A percentile compares a stretch with the other conserved stretches of the same genome.
Evolutionary conservation across 257 asterid genomes (phyloP).

Genomic region (Solanum chilense): DNA sequence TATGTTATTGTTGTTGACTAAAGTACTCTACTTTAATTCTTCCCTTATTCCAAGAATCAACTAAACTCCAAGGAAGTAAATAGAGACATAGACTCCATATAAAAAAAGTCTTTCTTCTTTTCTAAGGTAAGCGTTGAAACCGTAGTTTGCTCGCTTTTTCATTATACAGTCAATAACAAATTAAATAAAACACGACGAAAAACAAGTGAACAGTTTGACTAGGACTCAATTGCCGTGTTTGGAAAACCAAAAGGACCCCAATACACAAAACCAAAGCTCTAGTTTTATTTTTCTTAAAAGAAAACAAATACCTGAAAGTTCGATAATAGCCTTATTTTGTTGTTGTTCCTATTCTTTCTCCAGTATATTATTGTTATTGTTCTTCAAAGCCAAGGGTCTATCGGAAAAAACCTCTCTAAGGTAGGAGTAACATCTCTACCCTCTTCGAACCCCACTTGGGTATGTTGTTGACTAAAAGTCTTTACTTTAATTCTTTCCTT

Average conservation of each 20-base stretch:
- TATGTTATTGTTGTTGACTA: neutral
- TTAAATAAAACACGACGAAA: neutral
- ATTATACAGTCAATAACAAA: constrained; percentile 3
- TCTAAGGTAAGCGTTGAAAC: neutral
- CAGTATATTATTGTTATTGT: neutral
- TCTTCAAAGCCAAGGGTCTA: neutral
- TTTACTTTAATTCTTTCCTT: neutral
- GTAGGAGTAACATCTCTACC: neutral
- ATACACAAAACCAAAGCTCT: too few species aligned
- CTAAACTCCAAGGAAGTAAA: neutral
- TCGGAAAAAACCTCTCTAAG: neutral
- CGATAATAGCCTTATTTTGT: neutral
- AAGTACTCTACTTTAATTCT: neutral
- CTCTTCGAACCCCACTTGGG: neutral
- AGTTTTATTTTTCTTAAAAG: too few species aligned
- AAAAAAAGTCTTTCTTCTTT: neutral
- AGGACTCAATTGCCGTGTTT: neutral
- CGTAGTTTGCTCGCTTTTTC: neutral
- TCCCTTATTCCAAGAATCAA: neutral
- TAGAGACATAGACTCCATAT: neutral
- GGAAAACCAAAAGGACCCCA: too few species aligned
- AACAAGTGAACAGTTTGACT: neutral
- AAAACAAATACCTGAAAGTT: neutral
- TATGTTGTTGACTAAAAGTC: neutral
- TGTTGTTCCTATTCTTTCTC: neutral